Conservation (phyloP, 257 asterid species). For the Phtheirospermum japonicum region DNA sequence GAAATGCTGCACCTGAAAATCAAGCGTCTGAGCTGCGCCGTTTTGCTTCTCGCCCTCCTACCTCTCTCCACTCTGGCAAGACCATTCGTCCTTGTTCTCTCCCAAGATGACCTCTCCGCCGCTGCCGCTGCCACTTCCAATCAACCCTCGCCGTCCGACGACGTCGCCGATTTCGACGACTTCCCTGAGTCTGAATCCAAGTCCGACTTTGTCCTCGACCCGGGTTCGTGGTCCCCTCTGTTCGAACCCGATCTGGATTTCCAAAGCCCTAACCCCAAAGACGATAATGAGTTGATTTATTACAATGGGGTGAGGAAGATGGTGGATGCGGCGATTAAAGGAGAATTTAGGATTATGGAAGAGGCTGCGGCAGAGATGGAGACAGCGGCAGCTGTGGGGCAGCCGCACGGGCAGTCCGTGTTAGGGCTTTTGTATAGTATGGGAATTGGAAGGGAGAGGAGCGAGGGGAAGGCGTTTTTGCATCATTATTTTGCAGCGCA, state of each 20-base stretch:
- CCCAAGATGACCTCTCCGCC: constrained; percentile 77
- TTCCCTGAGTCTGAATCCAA: constrained; percentile 64
- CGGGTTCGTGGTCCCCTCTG: constrained; percentile 95
- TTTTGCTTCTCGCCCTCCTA: constrained; percentile 47
- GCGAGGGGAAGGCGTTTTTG: constrained; percentile 68
- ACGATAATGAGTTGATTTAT: constrained; percentile 40
- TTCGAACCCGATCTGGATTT: constrained; percentile 58
- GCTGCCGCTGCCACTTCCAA: constrained; percentile 38
- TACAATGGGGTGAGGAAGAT: constrained; percentile 63
- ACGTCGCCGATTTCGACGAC: constrained; percentile 71
- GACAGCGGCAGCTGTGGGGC: constrained; percentile 56
- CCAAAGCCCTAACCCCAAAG: constrained; percentile 30
- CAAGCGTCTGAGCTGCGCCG: constrained; percentile 33
- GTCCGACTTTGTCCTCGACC: constrained; percentile 75
- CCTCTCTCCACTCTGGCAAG: constrained; percentile 54
- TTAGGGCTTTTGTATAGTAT: constrained; percentile 71
- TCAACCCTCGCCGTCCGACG: constrained; percentile 36
- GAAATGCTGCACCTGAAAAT: constrained; percentile 44
- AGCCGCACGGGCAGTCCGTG: constrained; percentile 79
- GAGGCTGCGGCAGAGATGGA: constrained; percentile 76
- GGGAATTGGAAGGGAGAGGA: constrained; percentile 88
- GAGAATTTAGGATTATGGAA: constrained; percentile 71
- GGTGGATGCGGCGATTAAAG: constrained; percentile 67
- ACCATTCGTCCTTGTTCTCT: constrained; percentile 69
- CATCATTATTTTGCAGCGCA: constrained; percentile 73